These are phyloP conservation scores for Chaetothyriales sp. DNA, from an alignment of 2,329 filamentous ascomycete species.

Conservation along the genomic window DNA sequence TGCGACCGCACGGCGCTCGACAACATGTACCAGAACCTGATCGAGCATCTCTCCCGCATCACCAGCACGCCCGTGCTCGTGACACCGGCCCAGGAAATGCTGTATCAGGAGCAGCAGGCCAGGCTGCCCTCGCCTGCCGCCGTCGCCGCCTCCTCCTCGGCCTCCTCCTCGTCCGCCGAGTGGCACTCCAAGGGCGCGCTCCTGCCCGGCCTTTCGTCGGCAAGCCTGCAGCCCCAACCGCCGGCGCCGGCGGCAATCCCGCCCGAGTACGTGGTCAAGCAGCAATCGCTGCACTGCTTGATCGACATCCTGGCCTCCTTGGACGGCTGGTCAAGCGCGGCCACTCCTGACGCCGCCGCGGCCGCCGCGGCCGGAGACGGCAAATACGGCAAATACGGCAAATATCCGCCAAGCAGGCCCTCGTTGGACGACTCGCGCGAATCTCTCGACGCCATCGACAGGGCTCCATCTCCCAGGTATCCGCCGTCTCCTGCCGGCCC, in stretches of 20 bases:
- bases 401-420: slow-evolving; percentile 32
- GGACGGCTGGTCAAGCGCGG: slow-evolving; percentile 79
- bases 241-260: slow-evolving; percentile 46
- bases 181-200: slow-evolving; percentile 80
- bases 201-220: slow-evolving; percentile 72
- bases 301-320: slow-evolving; percentile 81
- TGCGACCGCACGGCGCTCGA: slow-evolving; percentile 85
- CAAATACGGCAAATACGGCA: too few species aligned
- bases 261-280: slow-evolving; percentile 81
- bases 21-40: slow-evolving; percentile 89
- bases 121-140: slow-evolving; percentile 43
- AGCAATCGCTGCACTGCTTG: slow-evolving; percentile 73
- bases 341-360: slow-evolving; percentile 36
- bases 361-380: too few species aligned
- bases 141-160: too few species aligned
- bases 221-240: slow-evolving; percentile 48
- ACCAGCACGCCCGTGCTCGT: slow-evolving; percentile 66
- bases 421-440: slow-evolving; percentile 51
- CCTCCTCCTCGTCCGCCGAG: too few species aligned
- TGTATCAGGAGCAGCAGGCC: slow-evolving; percentile 65
- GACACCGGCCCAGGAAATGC: slow-evolving; percentile 64
- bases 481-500: too few species aligned
- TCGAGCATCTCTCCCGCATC: slow-evolving; percentile 84
- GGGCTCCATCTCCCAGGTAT: slow-evolving; percentile 39
- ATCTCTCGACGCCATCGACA: slow-evolving; percentile 54